Base-by-base conservation (phyloP, 768 basidiomycete genomes). In the Phlebiopsis gigantea region DNA sequence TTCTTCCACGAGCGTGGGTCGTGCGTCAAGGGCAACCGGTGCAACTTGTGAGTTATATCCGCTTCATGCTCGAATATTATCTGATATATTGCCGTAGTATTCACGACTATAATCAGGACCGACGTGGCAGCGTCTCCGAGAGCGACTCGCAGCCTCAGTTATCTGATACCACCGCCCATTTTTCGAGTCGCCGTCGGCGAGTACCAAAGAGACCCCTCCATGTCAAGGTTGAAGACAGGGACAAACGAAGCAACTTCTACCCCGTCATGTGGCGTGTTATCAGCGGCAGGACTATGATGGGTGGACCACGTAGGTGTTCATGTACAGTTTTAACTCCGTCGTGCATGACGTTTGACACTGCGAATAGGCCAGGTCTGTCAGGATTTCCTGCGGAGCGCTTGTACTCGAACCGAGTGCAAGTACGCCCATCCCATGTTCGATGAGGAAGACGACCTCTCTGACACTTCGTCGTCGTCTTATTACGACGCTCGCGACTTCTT, bases 201-300 rank as follows among this genome's bases (percentile, higher is more conserved):
- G 39, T 42, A 4, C 26, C 41, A 2, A 34, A 30, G 25, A n/a
- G 29, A n/a, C 15, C 49, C 15, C 34, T 39, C 34, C 34, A 47
- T 17, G 12, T 60, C 34, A 63, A 52, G 9, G 66, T 69, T 30
- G 75, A 77, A 43, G 74, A 75, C 29, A 71, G 66, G 59, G 69
- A 64, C 42, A 68, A 73, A 10, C 28, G 41, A 5, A 29, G 46
- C 41, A 63, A 82, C 57, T 85, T 74, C 66, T 84, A 81, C 61
- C 86, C 87, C 25, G 76, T 90, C 46, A 76, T 79, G 4, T 90
- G 88, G 88, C 77, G 88, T 43, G 87, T 90, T 12, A 85, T 90
- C 50, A 86, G 88, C 0, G 88, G 88, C 14, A 88, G 88, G 2
- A 88, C 89, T n/a, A 76, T 80, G 69, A 77, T 89, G 75, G 79